Conservation (phyloP, 2,329 filamentous ascomycete species). For the Alternaria brassicicola region DNA sequence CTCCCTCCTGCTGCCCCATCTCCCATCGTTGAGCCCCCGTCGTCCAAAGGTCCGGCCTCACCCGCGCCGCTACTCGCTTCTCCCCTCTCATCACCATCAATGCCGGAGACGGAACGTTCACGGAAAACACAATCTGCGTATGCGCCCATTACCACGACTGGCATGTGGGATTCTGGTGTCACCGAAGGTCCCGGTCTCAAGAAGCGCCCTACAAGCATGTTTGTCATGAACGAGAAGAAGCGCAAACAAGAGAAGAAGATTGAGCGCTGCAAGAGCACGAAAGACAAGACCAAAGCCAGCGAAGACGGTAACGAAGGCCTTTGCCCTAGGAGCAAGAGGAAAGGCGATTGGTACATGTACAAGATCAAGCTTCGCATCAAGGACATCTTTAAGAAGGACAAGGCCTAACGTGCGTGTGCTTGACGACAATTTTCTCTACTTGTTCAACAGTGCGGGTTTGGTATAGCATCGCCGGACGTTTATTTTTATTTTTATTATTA, state of each 20-base stretch:
- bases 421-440: not conserved
- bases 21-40: slow-evolving; percentile 22
- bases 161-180: slow-evolving; percentile 47
- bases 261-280: slow-evolving; percentile 35
- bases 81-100: slow-evolving; percentile 22
- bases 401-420: not conserved
- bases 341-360: slow-evolving; percentile 22
- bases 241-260: slow-evolving; percentile 38
- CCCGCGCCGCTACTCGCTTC: slow-evolving; percentile 16
- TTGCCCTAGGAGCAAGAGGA: slow-evolving; percentile 12
- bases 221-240: slow-evolving; percentile 42
- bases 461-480: not conserved
- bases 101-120: slow-evolving; percentile 23
- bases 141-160: slow-evolving; percentile 42
- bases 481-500: no score
- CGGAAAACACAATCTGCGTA: slow-evolving; percentile 41
- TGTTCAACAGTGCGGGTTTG: not conserved
- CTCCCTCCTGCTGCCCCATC: slow-evolving; percentile 14
- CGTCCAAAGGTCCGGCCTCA: slow-evolving; percentile 9
- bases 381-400: slow-evolving; percentile 18
- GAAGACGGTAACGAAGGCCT: slow-evolving; percentile 16
- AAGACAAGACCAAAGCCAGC: slow-evolving; percentile 27
- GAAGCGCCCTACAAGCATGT: slow-evolving; percentile 42
- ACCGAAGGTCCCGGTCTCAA: slow-evolving; percentile 36
- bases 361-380: slow-evolving; percentile 22